These are phyloP conservation scores for Rauvolfia tetraphylla DNA, from an alignment of 257 asterid species.

Conservation along the genomic window DNA sequence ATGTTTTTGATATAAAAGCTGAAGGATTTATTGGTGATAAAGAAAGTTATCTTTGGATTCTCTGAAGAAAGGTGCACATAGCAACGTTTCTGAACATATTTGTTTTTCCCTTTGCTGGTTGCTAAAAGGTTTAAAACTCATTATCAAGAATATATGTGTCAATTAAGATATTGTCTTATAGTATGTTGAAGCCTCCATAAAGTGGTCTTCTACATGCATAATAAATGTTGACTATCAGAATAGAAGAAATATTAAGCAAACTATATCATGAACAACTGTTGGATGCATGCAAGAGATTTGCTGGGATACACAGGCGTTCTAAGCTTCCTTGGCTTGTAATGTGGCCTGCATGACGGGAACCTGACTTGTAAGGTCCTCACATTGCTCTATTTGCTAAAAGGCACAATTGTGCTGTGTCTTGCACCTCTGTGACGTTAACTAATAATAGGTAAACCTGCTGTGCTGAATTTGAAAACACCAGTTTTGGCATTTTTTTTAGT, in stretches of 20 bases:
- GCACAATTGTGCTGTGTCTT: neutral
- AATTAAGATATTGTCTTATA: too few relatives aligned
- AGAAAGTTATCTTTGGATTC: neutral
- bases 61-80: neutral
- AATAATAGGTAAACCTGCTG: too few relatives aligned
- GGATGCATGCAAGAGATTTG: neutral
- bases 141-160: too few relatives aligned
- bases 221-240: too few relatives aligned
- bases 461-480: neutral
- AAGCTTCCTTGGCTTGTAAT: too few relatives aligned
- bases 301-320: too few relatives aligned
- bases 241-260: neutral
- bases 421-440: neutral
- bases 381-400: too few relatives aligned
- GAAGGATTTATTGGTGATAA: neutral
- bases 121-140: too few relatives aligned
- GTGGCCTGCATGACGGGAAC: neutral
- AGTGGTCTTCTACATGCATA: too few relatives aligned
- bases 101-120: too few relatives aligned
- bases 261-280: neutral
- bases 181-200: too few relatives aligned
- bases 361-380: neutral
- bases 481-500: neutral
- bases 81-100: neutral
- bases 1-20: constrained; percentile 6